These are phyloP conservation scores for Barbarea vulgaris DNA, from an alignment of 345 rosid species.

Conservation along the genomic window DNA sequence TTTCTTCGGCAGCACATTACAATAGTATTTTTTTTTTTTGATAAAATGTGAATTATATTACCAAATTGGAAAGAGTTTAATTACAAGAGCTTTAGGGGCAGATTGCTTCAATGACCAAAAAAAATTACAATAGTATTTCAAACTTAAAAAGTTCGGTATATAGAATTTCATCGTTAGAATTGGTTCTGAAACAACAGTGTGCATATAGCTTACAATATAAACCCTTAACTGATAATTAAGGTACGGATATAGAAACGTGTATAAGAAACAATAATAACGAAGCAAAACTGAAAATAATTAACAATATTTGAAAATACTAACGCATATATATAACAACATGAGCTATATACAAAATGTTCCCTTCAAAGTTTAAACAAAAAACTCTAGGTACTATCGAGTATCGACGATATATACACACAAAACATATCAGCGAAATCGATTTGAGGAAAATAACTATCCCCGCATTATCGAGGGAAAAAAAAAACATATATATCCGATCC, in stretches of 20 bases:
- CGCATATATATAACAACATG: slow-evolving; percentile 19
- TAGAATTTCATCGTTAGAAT: background rate
- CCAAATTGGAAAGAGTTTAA: no score
- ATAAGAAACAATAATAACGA: background rate
- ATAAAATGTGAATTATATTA: no score
- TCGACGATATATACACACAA: slow-evolving; percentile 36
- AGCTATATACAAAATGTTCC: slow-evolving; percentile 20
- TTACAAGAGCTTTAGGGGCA: no score
- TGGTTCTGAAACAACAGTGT: background rate
- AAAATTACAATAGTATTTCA: background rate
- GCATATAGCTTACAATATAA: background rate
- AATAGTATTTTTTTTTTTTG: background rate
- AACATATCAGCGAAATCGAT: slow-evolving; percentile 35
- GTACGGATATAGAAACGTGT: background rate
- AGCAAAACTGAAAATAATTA: background rate
- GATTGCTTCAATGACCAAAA: no score
- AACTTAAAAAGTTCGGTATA: background rate
- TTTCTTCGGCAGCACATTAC: background rate
- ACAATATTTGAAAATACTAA: background rate
- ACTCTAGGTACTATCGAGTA: slow-evolving; percentile 21
- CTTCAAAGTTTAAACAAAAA: background rate
- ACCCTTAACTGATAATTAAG: background rate
- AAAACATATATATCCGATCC: slow-evolving; percentile 25
- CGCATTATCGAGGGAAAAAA: slow-evolving; percentile 24
- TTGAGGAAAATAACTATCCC: slow-evolving; percentile 6